Evolutionary conservation across 192 early-diverging fungal genomes (phyloP).

Genomic region (Glomus cerebriforme): DNA sequence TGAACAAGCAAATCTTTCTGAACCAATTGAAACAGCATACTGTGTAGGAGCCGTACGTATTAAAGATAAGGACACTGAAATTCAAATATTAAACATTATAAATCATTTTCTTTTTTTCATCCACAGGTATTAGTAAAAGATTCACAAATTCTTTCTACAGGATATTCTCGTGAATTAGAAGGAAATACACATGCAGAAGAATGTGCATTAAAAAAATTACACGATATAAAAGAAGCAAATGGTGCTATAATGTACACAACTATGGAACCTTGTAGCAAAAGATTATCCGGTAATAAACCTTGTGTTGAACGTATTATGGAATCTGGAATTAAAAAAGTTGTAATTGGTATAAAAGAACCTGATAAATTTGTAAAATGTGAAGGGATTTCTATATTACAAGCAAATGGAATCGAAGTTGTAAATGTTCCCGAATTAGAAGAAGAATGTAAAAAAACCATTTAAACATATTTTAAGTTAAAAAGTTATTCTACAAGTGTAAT

Average conservation of each 20-base stretch:
- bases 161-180: constrained; percentile 89
- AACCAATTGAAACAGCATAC: constrained; percentile 81
- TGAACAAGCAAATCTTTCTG: constrained; percentile 75
- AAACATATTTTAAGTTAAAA: constrained; percentile 46
- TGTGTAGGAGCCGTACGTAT: constrained; percentile 84
- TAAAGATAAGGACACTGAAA: no score
- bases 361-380: constrained; percentile 80
- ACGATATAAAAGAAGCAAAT: constrained; percentile 22
- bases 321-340: constrained; percentile 68
- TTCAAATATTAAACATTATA: neutral
- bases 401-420: constrained; percentile 75
- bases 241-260: constrained; percentile 87
- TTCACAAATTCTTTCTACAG: constrained; percentile 71
- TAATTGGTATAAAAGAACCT: constrained; percentile 88
- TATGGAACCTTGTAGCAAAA: constrained; percentile 93
- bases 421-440: constrained; percentile 72
- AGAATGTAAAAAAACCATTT: constrained; percentile 58
- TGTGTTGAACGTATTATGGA: constrained; percentile 80
- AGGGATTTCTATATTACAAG: constrained; percentile 67
- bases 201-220: constrained; percentile 79
- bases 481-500: neutral
- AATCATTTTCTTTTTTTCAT: neutral
- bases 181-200: constrained; percentile 99
- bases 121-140: constrained; percentile 36
- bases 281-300: constrained; percentile 69